Conservation (phyloP, 192 early-diverging fungal genomes). For the Backusella morwellensis region DNA sequence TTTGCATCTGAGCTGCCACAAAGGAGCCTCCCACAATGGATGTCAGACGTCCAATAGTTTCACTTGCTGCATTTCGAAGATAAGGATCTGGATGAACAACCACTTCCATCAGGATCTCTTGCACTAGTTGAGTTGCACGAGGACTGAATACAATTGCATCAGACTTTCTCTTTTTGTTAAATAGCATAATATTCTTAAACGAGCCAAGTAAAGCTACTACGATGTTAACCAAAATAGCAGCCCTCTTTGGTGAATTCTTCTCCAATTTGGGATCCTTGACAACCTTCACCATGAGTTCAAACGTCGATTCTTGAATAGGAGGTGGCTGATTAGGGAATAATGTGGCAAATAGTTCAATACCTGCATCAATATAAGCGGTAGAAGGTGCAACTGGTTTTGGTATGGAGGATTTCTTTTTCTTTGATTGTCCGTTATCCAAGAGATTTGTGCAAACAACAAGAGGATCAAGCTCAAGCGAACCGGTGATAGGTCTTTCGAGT, state of each 20-base stretch:
- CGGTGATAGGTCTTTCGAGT: constrained; percentile 57
- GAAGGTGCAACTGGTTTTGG: constrained; percentile 50
- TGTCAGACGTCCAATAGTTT: constrained; percentile 79
- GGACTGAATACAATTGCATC: background rate
- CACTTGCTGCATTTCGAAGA: constrained; percentile 75
- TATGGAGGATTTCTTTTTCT: constrained; percentile 13
- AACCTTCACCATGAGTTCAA: constrained; percentile 72
- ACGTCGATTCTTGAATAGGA: constrained; percentile 67
- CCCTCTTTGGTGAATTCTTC: constrained; percentile 68
- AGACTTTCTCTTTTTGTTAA: constrained; percentile 9
- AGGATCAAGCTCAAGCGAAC: constrained; percentile 66
- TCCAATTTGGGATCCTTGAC: constrained; percentile 62
- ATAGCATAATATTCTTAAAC: constrained; percentile 53
- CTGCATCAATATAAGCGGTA: constrained; percentile 71
- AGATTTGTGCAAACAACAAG: constrained; percentile 48
- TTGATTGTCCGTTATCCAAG: constrained; percentile 7
- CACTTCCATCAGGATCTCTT: constrained; percentile 54
- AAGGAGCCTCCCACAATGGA: constrained; percentile 63
- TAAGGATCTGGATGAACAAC: constrained; percentile 67
- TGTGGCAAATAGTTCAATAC: constrained; percentile 74
- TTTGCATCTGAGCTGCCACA: constrained; percentile 70
- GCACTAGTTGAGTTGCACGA: constrained; percentile 19
- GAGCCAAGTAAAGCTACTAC: constrained; percentile 69
- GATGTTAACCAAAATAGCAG: constrained; percentile 79
- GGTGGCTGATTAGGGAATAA: constrained; percentile 70